phyloP scores from a whole-genome alignment of 805 yeast species.

The Kazachstania martiniae region DNA sequence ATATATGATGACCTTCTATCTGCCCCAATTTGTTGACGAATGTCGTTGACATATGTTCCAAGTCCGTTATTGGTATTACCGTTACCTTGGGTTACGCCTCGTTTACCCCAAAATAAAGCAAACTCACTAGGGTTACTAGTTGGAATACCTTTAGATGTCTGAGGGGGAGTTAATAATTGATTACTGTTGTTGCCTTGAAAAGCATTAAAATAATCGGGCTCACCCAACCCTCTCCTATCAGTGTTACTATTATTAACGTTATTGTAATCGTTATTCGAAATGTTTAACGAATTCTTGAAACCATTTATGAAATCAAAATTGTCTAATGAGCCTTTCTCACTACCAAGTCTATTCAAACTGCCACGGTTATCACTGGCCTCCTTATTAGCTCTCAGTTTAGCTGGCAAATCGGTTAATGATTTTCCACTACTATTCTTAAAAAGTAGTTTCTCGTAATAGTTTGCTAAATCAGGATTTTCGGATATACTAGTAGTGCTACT shows the following conservation, averaged over 20 bases:
- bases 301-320: constrained; percentile 24
- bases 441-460: constrained; percentile 26
- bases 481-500: constrained; percentile 27
- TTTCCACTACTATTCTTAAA: constrained; percentile 26
- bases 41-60: no score
- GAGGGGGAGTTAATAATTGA: not conserved
- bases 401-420: constrained; percentile 25
- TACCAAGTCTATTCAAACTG: no score
- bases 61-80: no score
- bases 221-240: not conserved
- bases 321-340: no score
- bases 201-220: constrained; percentile 4
- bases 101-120: no score
- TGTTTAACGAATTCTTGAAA: no score
- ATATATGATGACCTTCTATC: constrained; percentile 71
- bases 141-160: not conserved
- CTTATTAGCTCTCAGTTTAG: constrained; percentile 6
- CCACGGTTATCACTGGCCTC: not conserved
- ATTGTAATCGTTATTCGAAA: no score
- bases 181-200: no score
- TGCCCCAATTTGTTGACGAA: no score
- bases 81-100: no score
- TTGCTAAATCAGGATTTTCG: constrained; percentile 24
- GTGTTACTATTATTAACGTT: no score
- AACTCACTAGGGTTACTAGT: no score